phyloP scores from a whole-genome alignment of 495 filamentous ascomycete genomes.

The Neurospora africana region DNA sequence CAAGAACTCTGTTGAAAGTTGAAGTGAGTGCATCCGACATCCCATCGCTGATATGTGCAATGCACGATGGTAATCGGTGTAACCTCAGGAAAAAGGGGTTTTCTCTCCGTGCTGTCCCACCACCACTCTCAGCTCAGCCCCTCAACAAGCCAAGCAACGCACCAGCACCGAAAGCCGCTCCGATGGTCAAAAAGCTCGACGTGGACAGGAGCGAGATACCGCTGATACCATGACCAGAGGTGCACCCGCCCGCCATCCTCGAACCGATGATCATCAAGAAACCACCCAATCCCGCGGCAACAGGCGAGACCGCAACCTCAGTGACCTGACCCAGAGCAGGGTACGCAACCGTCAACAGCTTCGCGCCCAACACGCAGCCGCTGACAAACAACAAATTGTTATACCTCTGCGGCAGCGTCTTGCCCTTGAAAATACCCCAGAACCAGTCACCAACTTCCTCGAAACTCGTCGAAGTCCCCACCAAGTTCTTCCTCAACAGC shows the following conservation, averaged over 20 bases:
- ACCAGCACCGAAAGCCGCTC: slow-evolving; percentile 38
- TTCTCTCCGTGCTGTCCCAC: background rate
- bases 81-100: background rate
- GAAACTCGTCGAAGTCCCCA: slow-evolving; percentile 43
- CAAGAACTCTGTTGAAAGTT: background rate
- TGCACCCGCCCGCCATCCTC: slow-evolving; percentile 47
- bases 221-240: slow-evolving; percentile 49
- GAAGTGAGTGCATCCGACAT: background rate
- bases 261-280: slow-evolving; percentile 42
- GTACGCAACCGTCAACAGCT: slow-evolving; percentile 14
- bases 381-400: slow-evolving; percentile 32
- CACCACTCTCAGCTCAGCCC: slow-evolving; percentile 1
- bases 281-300: slow-evolving; percentile 34
- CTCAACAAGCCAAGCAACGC: slow-evolving; percentile 15
- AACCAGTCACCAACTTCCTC: slow-evolving; percentile 41
- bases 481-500: slow-evolving; percentile 27
- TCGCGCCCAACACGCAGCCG: slow-evolving; percentile 35
- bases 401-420: slow-evolving; percentile 11
- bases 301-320: slow-evolving; percentile 16
- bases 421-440: slow-evolving; percentile 24
- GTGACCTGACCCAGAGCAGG: slow-evolving; percentile 18
- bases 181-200: slow-evolving; percentile 43
- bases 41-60: background rate
- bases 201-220: slow-evolving; percentile 41
- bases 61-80: background rate